A percentile compares a stretch with the other conserved stretches of the same genome.
Conservation (phyloP, 2,329 filamentous ascomycete species). For the Chaetoscypha palmicola region DNA sequence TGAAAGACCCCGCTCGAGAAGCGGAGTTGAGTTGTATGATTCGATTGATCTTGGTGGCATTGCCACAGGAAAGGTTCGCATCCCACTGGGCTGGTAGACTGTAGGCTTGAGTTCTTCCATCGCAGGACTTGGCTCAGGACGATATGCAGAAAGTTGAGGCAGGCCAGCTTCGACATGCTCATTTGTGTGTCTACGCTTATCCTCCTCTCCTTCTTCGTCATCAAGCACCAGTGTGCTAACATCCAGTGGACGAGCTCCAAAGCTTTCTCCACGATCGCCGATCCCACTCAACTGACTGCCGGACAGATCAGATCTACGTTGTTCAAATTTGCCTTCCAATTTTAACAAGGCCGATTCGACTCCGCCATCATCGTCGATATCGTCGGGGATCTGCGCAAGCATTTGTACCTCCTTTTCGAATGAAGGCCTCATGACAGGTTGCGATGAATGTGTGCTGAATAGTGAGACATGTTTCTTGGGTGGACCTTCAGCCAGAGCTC, state of each 20-base stretch:
- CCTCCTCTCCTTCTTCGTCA: conserved; percentile 27
- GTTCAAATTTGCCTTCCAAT: conserved; percentile 78
- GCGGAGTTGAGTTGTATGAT: conserved; percentile 70
- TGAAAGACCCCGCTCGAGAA: conserved; percentile 61
- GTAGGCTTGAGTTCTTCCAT: conserved; percentile 24
- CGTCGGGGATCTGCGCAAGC: conserved; percentile 81
- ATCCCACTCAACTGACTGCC: conserved; percentile 8
- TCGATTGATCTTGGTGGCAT: conserved; percentile 58
- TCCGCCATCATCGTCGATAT: conserved; percentile 70
- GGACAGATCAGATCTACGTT: conserved; percentile 33
- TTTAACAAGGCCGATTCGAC: conserved; percentile 90
- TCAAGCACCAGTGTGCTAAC: conserved; percentile 19
- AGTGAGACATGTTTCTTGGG: conserved; percentile 44
- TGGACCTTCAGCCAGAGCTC: conserved; percentile 47
- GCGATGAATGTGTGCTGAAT: conserved; percentile 56
- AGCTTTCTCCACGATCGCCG: conserved; percentile 21
- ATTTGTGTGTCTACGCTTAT: conserved; percentile 41
- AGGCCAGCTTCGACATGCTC: conserved; percentile 38
- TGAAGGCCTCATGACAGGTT: conserved; percentile 60
- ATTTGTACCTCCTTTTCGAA: conserved; percentile 86
- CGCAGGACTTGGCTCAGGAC: conserved; percentile 12
- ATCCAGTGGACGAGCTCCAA: conserved; percentile 23
- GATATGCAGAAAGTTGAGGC: conserved; percentile 25
- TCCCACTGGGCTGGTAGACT: conserved; percentile 26
- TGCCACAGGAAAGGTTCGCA: conserved; percentile 32